Conservation (phyloP, 768 basidiomycete species). For the Podaxis mareebaensis region DNA sequence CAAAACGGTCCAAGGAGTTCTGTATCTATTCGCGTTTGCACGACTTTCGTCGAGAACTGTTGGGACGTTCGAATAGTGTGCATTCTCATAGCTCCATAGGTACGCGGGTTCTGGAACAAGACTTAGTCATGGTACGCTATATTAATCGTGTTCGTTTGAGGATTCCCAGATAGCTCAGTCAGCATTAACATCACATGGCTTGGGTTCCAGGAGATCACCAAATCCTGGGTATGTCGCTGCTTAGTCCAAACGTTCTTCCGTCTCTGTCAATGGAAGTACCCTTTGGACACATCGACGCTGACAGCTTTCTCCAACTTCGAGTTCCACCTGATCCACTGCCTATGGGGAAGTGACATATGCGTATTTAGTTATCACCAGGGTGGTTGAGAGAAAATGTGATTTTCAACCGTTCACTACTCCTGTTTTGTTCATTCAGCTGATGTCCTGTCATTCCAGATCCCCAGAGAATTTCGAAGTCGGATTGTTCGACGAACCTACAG, state of each 20-base stretch:
- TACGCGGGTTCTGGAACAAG: background rate
- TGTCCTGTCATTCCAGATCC: background rate
- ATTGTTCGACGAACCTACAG: background rate
- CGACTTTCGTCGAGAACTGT: background rate
- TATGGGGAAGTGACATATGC: background rate
- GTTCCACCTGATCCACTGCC: background rate
- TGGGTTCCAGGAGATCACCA: background rate
- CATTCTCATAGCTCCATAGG: background rate
- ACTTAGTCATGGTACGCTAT: background rate
- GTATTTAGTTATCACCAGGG: background rate
- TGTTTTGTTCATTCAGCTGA: background rate
- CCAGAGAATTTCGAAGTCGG: background rate
- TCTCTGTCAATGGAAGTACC: background rate
- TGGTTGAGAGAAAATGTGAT: background rate
- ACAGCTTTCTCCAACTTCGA: background rate
- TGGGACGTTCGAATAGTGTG: background rate
- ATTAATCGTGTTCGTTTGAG: background rate
- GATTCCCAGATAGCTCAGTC: background rate
- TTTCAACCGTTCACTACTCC: background rate
- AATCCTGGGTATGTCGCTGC: background rate
- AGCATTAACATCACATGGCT: background rate
- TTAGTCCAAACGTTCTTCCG: background rate
- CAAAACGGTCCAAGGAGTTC: background rate
- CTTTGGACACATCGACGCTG: background rate
- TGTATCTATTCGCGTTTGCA: background rate